A percentile compares a stretch with the other conserved stretches of the same genome.
These are phyloP conservation scores for Priceomyces castillae DNA, from an alignment of 805 yeast species.

Conservation along the genomic window DNA sequence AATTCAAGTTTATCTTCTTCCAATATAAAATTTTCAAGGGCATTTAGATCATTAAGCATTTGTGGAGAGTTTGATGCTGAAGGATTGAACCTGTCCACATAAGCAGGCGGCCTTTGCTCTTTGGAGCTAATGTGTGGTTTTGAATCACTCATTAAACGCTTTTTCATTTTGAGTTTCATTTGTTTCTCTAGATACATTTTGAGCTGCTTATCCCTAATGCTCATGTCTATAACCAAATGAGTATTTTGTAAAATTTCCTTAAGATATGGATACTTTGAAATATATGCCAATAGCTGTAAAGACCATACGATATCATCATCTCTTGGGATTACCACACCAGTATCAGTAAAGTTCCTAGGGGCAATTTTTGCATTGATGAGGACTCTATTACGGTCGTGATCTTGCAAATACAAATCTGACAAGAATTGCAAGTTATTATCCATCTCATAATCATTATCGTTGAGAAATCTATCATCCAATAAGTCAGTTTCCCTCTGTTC, in stretches of 20 bases:
- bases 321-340: slow-evolving; percentile 81
- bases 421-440: slow-evolving; percentile 41
- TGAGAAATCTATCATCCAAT: slow-evolving; percentile 28
- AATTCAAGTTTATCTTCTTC: slow-evolving; percentile 36
- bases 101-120: slow-evolving; percentile 23
- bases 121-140: slow-evolving; percentile 35
- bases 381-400: slow-evolving; percentile 25
- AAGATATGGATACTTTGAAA: slow-evolving; percentile 83
- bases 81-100: slow-evolving; percentile 24
- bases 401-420: slow-evolving; percentile 39
- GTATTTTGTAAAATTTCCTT: slow-evolving; percentile 73
- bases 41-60: slow-evolving; percentile 31
- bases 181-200: slow-evolving; percentile 36
- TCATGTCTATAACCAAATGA: slow-evolving; percentile 67
- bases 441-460: slow-evolving; percentile 39
- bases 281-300: slow-evolving; percentile 84
- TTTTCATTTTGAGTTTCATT: slow-evolving; percentile 30
- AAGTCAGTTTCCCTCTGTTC: slow-evolving; percentile 36
- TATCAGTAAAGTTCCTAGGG: slow-evolving; percentile 39
- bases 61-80: slow-evolving; percentile 42
- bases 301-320: slow-evolving; percentile 96
- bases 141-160: slow-evolving; percentile 25
- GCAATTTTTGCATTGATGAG: slow-evolving; percentile 31
- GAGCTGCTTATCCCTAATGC: slow-evolving; percentile 41
- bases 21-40: slow-evolving; percentile 29